phyloP scores from a whole-genome alignment of 345 rosid species.

The Draba incana region DNA sequence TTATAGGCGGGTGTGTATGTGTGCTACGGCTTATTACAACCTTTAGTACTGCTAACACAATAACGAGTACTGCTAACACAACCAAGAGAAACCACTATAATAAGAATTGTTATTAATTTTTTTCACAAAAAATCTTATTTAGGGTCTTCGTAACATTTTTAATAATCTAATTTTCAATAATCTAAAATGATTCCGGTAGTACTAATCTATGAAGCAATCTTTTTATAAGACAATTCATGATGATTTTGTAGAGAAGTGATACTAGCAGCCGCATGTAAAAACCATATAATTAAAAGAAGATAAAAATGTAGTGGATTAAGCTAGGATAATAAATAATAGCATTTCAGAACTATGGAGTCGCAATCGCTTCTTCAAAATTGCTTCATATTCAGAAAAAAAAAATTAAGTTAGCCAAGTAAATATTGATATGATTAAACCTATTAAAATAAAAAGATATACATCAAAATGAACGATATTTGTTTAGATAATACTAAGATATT shows the following conservation, averaged over 20 bases:
- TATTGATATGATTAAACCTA: background rate
- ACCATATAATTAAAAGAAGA: background rate
- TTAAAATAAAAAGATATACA: background rate
- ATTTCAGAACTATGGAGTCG: background rate
- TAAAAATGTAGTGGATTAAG: background rate
- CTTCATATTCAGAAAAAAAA: background rate
- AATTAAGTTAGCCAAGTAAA: background rate
- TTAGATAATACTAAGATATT: constrained; percentile 22
- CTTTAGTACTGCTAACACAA: background rate
- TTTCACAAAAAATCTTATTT: too few species aligned
- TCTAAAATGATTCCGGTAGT: too few species aligned
- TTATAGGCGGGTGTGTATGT: background rate
- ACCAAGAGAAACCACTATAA: background rate
- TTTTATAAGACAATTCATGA: too few species aligned
- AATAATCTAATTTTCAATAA: too few species aligned
- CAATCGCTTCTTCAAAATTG: background rate
- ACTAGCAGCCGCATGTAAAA: too few species aligned
- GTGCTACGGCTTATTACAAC: background rate
- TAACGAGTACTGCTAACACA: too few species aligned
- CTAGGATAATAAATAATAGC: background rate
- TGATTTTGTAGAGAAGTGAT: too few species aligned
- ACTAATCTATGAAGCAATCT: too few species aligned
- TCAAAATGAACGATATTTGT: background rate
- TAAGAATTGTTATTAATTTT: background rate
- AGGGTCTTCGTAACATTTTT: too few species aligned